A percentile compares a stretch with the other conserved stretches of the same genome.
These are phyloP conservation scores for Leptographium radiaticola DNA, from an alignment of 2,329 filamentous ascomycete species.

Conservation along the genomic window DNA sequence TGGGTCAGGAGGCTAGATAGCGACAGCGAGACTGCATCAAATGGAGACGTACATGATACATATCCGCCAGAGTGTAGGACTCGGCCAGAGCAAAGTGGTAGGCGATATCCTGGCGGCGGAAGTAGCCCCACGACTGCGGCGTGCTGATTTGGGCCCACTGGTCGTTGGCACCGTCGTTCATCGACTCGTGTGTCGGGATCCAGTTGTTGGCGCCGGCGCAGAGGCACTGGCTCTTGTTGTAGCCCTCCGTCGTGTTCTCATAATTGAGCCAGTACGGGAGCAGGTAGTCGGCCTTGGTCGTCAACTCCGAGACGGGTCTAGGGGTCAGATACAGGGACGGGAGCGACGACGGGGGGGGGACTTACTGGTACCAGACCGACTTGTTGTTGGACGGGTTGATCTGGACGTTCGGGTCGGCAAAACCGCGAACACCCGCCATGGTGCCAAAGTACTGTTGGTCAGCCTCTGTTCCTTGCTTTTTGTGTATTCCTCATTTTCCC, in stretches of 20 bases:
- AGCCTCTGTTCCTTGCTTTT: not conserved
- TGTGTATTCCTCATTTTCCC: too few species aligned
- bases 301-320: conserved; percentile 24
- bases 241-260: conserved; percentile 23
- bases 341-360: conserved; percentile 2
- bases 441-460: conserved; percentile 35
- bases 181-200: conserved; percentile 34
- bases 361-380: conserved; percentile 36
- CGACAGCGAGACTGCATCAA: too few species aligned
- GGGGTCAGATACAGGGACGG: not conserved
- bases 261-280: conserved; percentile 41
- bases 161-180: conserved; percentile 35
- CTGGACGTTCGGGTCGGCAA: conserved; percentile 40
- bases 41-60: conserved; percentile 24
- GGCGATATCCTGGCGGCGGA: conserved; percentile 34
- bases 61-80: conserved; percentile 38
- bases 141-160: conserved; percentile 36
- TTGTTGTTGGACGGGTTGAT: conserved; percentile 28
- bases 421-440: conserved; percentile 39
- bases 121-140: conserved; percentile 38
- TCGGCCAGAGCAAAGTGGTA: conserved; percentile 42
- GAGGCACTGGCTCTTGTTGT: conserved; percentile 37
- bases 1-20: not conserved
- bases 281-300: conserved; percentile 27
- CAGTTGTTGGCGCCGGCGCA: conserved; percentile 37